Conservation (phyloP, 2,329 filamentous ascomycete genomes). For the Capronia epimyces region DNA sequence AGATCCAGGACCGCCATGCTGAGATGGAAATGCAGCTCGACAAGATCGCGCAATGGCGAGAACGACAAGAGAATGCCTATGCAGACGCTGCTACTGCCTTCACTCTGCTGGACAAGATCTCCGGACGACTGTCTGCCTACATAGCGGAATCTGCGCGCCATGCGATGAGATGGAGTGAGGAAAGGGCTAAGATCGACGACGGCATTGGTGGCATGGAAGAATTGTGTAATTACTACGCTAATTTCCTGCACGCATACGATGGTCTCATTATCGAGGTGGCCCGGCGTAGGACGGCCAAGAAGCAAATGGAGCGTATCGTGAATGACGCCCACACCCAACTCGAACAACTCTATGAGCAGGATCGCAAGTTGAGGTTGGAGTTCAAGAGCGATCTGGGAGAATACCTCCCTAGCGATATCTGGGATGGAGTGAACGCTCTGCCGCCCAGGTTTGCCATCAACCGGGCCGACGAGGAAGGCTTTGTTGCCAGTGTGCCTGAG, state of each 20-base stretch:
- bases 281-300: constrained; percentile 65
- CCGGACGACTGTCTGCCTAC: constrained; percentile 55
- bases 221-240: constrained; percentile 76
- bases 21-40: constrained; percentile 70
- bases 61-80: constrained; percentile 52
- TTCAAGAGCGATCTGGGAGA: constrained; percentile 81
- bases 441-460: constrained; percentile 36
- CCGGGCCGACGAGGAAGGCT: constrained; percentile 46
- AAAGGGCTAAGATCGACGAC: constrained; percentile 62
- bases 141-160: constrained; percentile 46
- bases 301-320: constrained; percentile 67
- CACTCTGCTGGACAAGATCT: constrained; percentile 61
- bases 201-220: constrained; percentile 71
- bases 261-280: constrained; percentile 78
- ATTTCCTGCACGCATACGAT: constrained; percentile 79
- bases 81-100: constrained; percentile 57
- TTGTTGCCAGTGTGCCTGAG: constrained; percentile 35
- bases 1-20: constrained; percentile 67
- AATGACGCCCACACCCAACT: constrained; percentile 72
- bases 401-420: constrained; percentile 80
- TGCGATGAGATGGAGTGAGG: constrained; percentile 61
- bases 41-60: constrained; percentile 59
- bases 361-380: constrained; percentile 65
- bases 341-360: constrained; percentile 66
- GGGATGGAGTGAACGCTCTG: constrained; percentile 61